Conservation (phyloP, 2,329 filamentous ascomycete species). For the Cladosporium velox region DNA sequence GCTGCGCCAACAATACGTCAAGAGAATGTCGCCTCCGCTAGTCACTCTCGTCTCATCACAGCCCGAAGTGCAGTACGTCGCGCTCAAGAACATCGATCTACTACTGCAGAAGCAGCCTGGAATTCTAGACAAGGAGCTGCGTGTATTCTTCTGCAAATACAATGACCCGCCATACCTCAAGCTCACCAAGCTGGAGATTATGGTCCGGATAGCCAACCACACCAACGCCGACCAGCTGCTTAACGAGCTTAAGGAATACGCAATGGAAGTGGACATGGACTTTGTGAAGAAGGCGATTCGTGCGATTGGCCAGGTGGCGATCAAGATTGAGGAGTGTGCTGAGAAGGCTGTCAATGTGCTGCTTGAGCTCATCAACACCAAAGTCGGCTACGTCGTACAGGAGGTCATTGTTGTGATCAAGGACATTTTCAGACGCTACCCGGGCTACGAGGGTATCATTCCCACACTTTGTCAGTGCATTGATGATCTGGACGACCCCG, state of each 20-base stretch:
- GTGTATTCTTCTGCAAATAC: constrained; percentile 99
- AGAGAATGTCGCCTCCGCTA: constrained; percentile 97
- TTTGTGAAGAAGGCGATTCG: constrained; percentile 93
- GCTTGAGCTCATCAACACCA: constrained; percentile 91
- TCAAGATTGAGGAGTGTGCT: constrained; percentile 94
- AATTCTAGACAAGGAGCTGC: constrained; percentile 93
- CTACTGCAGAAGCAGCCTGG: constrained; percentile 94
- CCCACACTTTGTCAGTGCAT: constrained; percentile 95
- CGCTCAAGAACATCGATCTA: constrained; percentile 92
- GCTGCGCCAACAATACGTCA: constrained; percentile 79
- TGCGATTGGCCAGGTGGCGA: constrained; percentile 95
- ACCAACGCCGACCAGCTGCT: constrained; percentile 93
- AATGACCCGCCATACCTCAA: constrained; percentile 98
- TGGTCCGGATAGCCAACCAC: constrained; percentile 98
- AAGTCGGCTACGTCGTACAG: constrained; percentile 98
- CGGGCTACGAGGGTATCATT: constrained; percentile 96
- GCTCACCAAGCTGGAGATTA: constrained; percentile 95
- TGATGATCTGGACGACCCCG: constrained; percentile 92
- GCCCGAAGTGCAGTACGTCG: constrained; percentile 97
- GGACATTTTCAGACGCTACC: constrained; percentile 96
- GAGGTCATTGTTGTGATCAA: constrained; percentile 99
- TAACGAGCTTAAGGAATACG: constrained; percentile 94
- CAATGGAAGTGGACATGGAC: constrained; percentile 98
- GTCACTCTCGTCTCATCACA: constrained; percentile 94
- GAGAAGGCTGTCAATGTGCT: constrained; percentile 95